Percentiles rank a stretch among this genome's conserved stretches.
phyloP scores from a whole-genome alignment of 768 basidiomycete genomes.

The Tremella mesenterica region DNA sequence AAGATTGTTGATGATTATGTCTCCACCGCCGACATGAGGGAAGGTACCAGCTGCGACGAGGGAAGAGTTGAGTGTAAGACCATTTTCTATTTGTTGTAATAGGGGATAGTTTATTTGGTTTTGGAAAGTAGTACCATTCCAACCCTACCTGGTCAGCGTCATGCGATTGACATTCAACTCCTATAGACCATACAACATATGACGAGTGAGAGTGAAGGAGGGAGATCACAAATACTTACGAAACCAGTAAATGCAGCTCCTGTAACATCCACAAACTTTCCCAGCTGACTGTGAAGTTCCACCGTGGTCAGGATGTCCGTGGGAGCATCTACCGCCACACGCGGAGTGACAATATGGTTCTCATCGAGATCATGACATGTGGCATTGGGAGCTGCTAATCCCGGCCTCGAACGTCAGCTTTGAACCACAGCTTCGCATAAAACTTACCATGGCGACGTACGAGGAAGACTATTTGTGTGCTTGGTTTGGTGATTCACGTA shows the following conservation, averaged over 20 bases:
- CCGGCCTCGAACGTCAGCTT: constrained; percentile 10
- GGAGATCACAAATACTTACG: neutral
- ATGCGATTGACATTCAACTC: too few species aligned
- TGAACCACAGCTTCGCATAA: neutral
- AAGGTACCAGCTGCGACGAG: neutral
- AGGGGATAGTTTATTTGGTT: neutral
- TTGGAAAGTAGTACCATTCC: neutral
- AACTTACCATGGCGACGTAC: constrained; percentile 20
- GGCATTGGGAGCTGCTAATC: constrained; percentile 9
- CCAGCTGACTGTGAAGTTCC: constrained; percentile 7
- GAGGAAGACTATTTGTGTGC: neutral
- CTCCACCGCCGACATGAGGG: neutral
- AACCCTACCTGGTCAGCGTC: constrained; percentile 2
- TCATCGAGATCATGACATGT: constrained; percentile 17
- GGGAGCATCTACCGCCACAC: constrained; percentile 5
- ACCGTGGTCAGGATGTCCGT: constrained; percentile 1
- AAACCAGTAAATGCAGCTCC: constrained; percentile 11
- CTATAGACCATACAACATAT: too few species aligned
- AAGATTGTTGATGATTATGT: constrained; percentile 9
- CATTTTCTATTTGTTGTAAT: neutral
- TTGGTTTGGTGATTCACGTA: constrained; percentile 9
- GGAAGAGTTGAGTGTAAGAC: neutral
- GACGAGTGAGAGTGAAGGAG: too few species aligned
- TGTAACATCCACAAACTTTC: constrained; percentile 10
- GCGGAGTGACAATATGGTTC: constrained; percentile 13